Evolutionary conservation across 2,329 filamentous ascomycete genomes (phyloP), one percentile per base, ranked within the genome.

Genomic region (Xylariaceae sp.): DNA sequence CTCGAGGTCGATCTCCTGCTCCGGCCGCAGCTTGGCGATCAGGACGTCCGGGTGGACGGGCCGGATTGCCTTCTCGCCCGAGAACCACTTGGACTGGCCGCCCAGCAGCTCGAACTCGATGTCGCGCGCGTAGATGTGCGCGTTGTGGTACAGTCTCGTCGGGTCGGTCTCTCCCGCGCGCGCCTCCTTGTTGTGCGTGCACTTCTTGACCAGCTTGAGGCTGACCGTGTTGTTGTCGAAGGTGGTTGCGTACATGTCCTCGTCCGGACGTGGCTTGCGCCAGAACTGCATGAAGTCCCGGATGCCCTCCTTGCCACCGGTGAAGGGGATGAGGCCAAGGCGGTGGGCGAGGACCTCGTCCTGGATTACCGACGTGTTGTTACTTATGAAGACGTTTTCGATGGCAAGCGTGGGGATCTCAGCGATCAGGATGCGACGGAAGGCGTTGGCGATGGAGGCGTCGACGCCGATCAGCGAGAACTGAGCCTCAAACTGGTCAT

Each of bases 361-460:
- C 59, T 96, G 90, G 52, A 98, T 92, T 22, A 98, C 88, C 5
- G 87, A 94, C 32, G 90, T 96, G 69, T 98, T 98, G 69, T 95
- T 93, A 57, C 86, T 76, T 44, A 96, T 80, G 64, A 83, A 98
- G 56, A 94, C 86, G 43, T 79, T 81, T 68, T 98, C 92, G 52
- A 98, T 89, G 47, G 93, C 92, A 29, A 98, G 74, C 2, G 88
- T 92, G 13, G 90, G 88, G 33, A 98, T 84, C 67, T 98, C 93
- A 47, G 90, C 76, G 59, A 98, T 83, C 52, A 96, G 74, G 51
- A 96, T 96, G 51, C 92, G 87, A 40, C 92, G 88, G 69, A 96
- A 94, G 54, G 93, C 92, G 59, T 98, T 98, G 54, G 92, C 87
- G 56, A 98, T 79, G 35, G 87, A 81, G 52, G 92, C 88, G 58